A percentile compares a stretch with the other conserved stretches of the same genome.
Evolutionary conservation across 352 stramenopile genomes (phyloP).

Genomic region (Phytophthora capsici): DNA sequence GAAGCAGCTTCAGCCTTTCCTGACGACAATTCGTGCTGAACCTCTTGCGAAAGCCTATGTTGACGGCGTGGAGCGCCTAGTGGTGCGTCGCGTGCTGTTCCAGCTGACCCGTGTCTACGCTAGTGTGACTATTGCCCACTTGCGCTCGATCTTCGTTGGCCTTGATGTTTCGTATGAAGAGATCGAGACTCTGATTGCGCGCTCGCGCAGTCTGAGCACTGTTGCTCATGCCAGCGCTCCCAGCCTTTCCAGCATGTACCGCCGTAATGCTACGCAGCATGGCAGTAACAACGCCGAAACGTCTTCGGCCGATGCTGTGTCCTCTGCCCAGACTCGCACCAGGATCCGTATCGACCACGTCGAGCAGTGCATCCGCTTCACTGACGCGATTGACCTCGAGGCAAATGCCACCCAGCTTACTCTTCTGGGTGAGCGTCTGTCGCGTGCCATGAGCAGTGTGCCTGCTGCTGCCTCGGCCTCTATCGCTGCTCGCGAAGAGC

Average conservation of each 20-base stretch:
- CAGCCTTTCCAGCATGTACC: slow-evolving; percentile 72
- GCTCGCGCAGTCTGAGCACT: slow-evolving; percentile 72
- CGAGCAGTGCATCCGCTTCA: slow-evolving; percentile 87
- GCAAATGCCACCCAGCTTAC: slow-evolving; percentile 81
- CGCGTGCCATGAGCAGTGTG: slow-evolving; percentile 66
- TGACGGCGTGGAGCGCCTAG: slow-evolving; percentile 65
- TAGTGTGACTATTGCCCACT: slow-evolving; percentile 84
- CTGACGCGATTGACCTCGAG: slow-evolving; percentile 78
- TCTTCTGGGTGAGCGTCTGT: slow-evolving; percentile 70
- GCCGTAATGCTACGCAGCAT: slow-evolving; percentile 52
- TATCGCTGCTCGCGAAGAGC: slow-evolving; percentile 20
- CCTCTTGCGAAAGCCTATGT: slow-evolving; percentile 61
- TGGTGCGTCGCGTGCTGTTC: slow-evolving; percentile 83
- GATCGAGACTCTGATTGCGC: slow-evolving; percentile 90
- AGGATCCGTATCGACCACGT: slow-evolving; percentile 89
- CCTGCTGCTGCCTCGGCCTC: slow-evolving; percentile 29
- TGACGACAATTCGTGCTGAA: slow-evolving; percentile 52
- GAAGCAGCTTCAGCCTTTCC: slow-evolving; percentile 66
- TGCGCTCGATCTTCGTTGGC: slow-evolving; percentile 88
- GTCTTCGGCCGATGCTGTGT: slow-evolving; percentile 56
- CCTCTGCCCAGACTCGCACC: slow-evolving; percentile 55
- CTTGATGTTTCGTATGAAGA: slow-evolving; percentile 76
- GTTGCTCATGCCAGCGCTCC: slow-evolving; percentile 66
- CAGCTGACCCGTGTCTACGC: slow-evolving; percentile 90
- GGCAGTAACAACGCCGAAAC: slow-evolving; percentile 57